Percentiles rank a stretch among this genome's conserved stretches.
Evolutionary conservation across 1,139 yeast species (phyloP).

Genomic region (Hyphopichia wangnamkhiaoensis): DNA sequence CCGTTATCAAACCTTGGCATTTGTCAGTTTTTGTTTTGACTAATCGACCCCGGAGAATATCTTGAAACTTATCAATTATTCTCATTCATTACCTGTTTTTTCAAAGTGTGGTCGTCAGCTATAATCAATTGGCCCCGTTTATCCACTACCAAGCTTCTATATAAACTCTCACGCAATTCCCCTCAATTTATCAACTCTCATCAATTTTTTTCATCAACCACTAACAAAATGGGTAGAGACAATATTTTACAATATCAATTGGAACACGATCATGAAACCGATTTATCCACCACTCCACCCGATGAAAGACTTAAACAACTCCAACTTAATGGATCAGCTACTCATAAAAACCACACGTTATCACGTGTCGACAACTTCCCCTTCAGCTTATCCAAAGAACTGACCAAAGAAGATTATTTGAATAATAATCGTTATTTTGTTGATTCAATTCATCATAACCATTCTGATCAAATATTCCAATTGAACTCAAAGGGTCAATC

Average conservation of each 20-base stretch:
- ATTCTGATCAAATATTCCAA: constrained; percentile 65
- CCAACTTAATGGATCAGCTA: background rate
- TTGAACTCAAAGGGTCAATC: constrained; percentile 81
- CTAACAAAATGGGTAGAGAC: constrained; percentile 43
- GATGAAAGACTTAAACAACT: constrained; percentile 7
- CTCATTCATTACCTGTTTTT: no score
- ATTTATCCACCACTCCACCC: constrained; percentile 18
- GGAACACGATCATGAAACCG: constrained; percentile 44
- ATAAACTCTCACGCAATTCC: background rate
- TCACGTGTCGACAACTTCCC: constrained; percentile 47
- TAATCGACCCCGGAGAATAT: no score
- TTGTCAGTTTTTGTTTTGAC: no score
- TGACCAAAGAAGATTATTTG: constrained; percentile 63
- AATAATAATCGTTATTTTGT: constrained; percentile 71
- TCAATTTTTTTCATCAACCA: background rate
- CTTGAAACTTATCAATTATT: no score
- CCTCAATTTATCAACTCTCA: background rate
- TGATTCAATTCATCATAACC: constrained; percentile 54
- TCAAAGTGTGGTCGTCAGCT: background rate
- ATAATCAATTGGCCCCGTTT: background rate
- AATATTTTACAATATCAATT: constrained; percentile 44
- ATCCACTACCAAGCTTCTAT: background rate
- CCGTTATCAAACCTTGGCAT: no score
- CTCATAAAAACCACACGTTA: constrained; percentile 11
- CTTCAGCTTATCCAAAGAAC: constrained; percentile 58